Evolutionary conservation across 73 alveolate species (phyloP).

Genomic region (Halteria grandinella): DNA sequence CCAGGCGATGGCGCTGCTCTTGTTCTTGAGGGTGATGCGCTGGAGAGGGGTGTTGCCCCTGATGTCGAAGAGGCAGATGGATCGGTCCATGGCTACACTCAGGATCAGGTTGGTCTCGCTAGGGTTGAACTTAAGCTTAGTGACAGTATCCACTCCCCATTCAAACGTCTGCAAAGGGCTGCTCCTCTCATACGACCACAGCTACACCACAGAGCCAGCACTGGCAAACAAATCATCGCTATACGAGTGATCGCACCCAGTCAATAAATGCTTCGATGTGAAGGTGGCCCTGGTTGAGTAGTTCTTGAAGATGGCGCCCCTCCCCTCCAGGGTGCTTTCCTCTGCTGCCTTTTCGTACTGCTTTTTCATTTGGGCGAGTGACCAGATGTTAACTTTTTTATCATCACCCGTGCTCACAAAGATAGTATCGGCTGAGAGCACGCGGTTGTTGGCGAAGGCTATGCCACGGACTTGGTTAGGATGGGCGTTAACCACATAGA

Average conservation of each 20-base stretch:
- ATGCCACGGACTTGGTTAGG: conserved; percentile 78
- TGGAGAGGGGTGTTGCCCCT: conserved; percentile 91
- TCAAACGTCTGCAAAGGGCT: conserved; percentile 89
- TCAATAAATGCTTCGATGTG: conserved; percentile 64
- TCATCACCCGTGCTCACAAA: conserved; percentile 87
- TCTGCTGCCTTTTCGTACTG: conserved; percentile 61
- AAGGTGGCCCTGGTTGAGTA: conserved; percentile 73
- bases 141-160: conserved; percentile 95
- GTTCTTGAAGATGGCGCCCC: conserved; percentile 68
- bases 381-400: conserved; percentile 77
- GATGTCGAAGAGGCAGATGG: conserved; percentile 90
- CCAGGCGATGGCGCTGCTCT: conserved; percentile 94
- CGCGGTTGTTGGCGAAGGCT: conserved; percentile 66
- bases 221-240: conserved; percentile 81
- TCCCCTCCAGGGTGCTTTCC: too few relatives aligned
- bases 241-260: conserved; percentile 80
- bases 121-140: conserved; percentile 92
- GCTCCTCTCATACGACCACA: conserved; percentile 97
- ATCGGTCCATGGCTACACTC: conserved; percentile 90
- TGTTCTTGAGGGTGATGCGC: conserved; percentile 88
- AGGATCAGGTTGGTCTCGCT: conserved; percentile 86
- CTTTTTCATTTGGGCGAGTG: conserved; percentile 55
- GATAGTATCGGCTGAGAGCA: conserved; percentile 61
- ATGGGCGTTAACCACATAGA: conserved; percentile 77
- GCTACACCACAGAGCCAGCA: conserved; percentile 87